Evolutionary conservation across 2,329 filamentous ascomycete genomes (phyloP).

Genomic region (Leptographium radiaticola): DNA sequence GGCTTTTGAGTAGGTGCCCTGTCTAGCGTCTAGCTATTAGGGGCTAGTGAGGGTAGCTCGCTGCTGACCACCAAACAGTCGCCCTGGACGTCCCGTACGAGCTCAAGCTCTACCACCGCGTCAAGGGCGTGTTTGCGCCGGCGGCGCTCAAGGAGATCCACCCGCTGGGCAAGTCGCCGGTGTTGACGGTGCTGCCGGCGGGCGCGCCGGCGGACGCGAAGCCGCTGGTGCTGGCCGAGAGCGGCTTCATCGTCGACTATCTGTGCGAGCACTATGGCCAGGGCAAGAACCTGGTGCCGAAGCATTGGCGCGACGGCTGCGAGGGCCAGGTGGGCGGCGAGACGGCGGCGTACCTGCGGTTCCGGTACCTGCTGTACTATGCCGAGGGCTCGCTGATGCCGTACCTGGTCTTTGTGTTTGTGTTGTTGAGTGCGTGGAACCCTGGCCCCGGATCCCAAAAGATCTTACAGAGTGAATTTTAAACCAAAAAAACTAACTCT

Average conservation of each 20-base stretch:
- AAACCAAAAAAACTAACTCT: too few relatives aligned
- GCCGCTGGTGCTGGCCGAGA: constrained; percentile 62
- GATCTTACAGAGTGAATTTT: too few relatives aligned
- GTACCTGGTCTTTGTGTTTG: constrained; percentile 48
- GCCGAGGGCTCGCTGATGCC: constrained; percentile 75
- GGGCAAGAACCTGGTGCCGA: constrained; percentile 34
- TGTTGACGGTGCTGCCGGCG: constrained; percentile 49
- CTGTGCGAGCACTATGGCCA: constrained; percentile 51
- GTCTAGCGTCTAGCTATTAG: too few relatives aligned
- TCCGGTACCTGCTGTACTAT: constrained; percentile 67
- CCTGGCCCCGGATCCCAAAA: too few relatives aligned
- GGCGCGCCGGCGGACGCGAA: constrained; percentile 16
- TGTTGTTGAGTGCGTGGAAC: constrained; percentile 35
- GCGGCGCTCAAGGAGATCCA: constrained; percentile 65
- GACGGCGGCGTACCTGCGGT: constrained; percentile 46
- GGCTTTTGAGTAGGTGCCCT: constrained; percentile 43
- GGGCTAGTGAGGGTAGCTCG: too few relatives aligned
- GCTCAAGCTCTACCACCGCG: constrained; percentile 65
- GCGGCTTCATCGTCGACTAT: constrained; percentile 70
- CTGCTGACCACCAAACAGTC: constrained; percentile 29
- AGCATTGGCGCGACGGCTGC: constrained; percentile 42
- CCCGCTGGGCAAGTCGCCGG: constrained; percentile 75
- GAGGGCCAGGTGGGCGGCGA: constrained; percentile 45
- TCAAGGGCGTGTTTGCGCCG: constrained; percentile 47
- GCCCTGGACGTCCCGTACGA: constrained; percentile 71